Percentiles rank a stretch among this genome's conserved stretches.
phyloP scores from a whole-genome alignment of 495 filamentous ascomycete genomes.

The Hypoxylon crocopeplum region DNA sequence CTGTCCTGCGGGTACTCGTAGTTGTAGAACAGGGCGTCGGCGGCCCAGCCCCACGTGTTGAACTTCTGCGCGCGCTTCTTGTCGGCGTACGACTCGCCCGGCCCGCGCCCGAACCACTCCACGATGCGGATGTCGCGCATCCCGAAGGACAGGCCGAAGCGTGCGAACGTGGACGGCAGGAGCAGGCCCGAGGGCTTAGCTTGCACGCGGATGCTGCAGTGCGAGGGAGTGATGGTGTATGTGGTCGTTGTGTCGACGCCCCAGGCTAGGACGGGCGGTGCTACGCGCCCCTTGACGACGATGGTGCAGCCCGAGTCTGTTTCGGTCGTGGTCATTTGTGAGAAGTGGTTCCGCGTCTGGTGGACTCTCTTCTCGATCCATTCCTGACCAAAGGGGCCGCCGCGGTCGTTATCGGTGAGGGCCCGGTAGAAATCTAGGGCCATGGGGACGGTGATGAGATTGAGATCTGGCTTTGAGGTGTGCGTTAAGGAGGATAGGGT shows the following conservation, averaged over 20 bases:
- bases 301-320: slow-evolving; percentile 42
- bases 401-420: slow-evolving; percentile 70
- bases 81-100: slow-evolving; percentile 68
- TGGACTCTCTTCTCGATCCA: slow-evolving; percentile 51
- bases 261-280: slow-evolving; percentile 69
- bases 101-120: slow-evolving; percentile 69
- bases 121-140: slow-evolving; percentile 51
- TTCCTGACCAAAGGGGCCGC: slow-evolving; percentile 51
- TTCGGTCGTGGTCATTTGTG: slow-evolving; percentile 49
- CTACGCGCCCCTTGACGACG: slow-evolving; percentile 55
- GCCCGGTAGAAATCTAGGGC: slow-evolving; percentile 58
- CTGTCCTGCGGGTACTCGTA: slow-evolving; percentile 75
- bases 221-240: slow-evolving; percentile 57
- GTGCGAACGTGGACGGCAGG: slow-evolving; percentile 63
- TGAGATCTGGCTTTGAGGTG: slow-evolving; percentile 21
- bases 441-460: slow-evolving; percentile 54
- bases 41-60: slow-evolving; percentile 53
- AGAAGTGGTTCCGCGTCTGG: slow-evolving; percentile 53
- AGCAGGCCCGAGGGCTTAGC: slow-evolving; percentile 46
- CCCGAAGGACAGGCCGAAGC: slow-evolving; percentile 63
- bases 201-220: slow-evolving; percentile 54
- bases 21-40: slow-evolving; percentile 57
- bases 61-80: slow-evolving; percentile 64
- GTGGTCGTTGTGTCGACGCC: slow-evolving; percentile 59
- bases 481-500: slow-evolving; percentile 47